These are phyloP conservation scores for Melanogaster broomeanus DNA, from an alignment of 768 basidiomycete species.

Conservation along the genomic window DNA sequence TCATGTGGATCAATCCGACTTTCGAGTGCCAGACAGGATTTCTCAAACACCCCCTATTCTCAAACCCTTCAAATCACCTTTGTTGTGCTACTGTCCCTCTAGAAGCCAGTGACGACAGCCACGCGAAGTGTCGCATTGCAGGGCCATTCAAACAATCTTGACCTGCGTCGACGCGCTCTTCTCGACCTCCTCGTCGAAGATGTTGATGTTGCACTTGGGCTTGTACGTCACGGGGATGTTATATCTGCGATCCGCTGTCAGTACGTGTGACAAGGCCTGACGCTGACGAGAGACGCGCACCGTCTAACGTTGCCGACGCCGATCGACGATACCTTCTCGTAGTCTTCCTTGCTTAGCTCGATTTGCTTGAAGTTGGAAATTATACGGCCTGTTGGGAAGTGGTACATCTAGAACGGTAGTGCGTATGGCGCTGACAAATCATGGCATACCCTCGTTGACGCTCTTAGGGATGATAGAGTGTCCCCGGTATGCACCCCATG, in stretches of 20 bases:
- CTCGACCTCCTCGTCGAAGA: constrained; percentile 69
- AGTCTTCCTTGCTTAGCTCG: constrained; percentile 65
- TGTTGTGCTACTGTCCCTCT: too few relatives aligned
- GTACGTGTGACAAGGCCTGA: not conserved
- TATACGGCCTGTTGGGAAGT: constrained; percentile 51
- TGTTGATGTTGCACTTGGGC: constrained; percentile 69
- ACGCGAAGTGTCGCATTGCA: not conserved
- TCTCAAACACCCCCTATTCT: too few relatives aligned
- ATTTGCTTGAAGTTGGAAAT: constrained; percentile 79
- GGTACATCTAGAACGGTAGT: not conserved
- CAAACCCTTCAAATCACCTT: too few relatives aligned
- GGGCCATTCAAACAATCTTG: constrained; percentile 29
- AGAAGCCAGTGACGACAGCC: too few relatives aligned
- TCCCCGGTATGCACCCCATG: constrained; percentile 76
- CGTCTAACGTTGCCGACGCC: constrained; percentile 40
- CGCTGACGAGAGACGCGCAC: constrained; percentile 11
- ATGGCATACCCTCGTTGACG: constrained; percentile 54
- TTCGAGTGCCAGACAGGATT: too few relatives aligned
- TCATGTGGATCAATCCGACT: too few relatives aligned
- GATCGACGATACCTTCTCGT: constrained; percentile 47
- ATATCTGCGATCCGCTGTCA: constrained; percentile 25
- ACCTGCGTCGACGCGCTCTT: constrained; percentile 32
- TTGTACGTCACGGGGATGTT: constrained; percentile 66
- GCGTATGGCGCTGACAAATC: not conserved
- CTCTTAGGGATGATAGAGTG: constrained; percentile 86